These are phyloP conservation scores for Pythium dissimile DNA, from an alignment of 352 stramenopile species.

Conservation along the genomic window DNA sequence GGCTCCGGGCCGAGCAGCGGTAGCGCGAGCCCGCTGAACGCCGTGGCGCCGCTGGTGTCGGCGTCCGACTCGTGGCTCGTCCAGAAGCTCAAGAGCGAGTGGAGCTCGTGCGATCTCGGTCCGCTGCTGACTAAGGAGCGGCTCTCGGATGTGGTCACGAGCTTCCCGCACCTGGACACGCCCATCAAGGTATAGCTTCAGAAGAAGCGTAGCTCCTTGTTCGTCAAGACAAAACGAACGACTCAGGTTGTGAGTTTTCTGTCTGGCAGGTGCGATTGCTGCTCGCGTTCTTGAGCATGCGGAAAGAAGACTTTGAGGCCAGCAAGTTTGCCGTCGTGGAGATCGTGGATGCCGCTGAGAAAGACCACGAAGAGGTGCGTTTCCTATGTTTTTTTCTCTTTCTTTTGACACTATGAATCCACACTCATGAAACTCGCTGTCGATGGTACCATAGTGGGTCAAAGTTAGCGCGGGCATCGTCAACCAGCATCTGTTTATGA, in stretches of 20 bases:
- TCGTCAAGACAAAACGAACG: too few relatives aligned
- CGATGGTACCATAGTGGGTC: constrained; percentile 42
- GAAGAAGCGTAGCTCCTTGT: too few relatives aligned
- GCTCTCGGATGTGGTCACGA: constrained; percentile 49
- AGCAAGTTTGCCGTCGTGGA: constrained; percentile 44
- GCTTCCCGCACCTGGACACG: constrained; percentile 59
- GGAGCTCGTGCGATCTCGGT: constrained; percentile 70
- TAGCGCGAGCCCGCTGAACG: constrained; percentile 3
- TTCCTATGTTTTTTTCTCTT: not conserved
- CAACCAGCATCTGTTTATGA: constrained; percentile 65
- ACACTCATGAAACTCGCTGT: not conserved
- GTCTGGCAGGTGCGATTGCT: constrained; percentile 40
- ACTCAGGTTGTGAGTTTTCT: not conserved
- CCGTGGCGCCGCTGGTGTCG: not conserved
- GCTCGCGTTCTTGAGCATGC: constrained; percentile 64
- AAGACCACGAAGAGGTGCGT: constrained; percentile 55
- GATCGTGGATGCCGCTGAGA: constrained; percentile 50
- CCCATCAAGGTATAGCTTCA: constrained; percentile 62
- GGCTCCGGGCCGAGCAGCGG: not conserved
- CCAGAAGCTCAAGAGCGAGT: constrained; percentile 73
- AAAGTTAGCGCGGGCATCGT: constrained; percentile 55
- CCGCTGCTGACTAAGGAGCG: constrained; percentile 54
- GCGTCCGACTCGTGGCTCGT: constrained; percentile 56
- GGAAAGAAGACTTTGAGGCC: constrained; percentile 43
- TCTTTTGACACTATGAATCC: not conserved